Percentiles rank a stretch among this genome's conserved stretches.
Evolutionary conservation across 1,139 yeast genomes (phyloP).

Genomic region (Starmera stellimalicola): DNA sequence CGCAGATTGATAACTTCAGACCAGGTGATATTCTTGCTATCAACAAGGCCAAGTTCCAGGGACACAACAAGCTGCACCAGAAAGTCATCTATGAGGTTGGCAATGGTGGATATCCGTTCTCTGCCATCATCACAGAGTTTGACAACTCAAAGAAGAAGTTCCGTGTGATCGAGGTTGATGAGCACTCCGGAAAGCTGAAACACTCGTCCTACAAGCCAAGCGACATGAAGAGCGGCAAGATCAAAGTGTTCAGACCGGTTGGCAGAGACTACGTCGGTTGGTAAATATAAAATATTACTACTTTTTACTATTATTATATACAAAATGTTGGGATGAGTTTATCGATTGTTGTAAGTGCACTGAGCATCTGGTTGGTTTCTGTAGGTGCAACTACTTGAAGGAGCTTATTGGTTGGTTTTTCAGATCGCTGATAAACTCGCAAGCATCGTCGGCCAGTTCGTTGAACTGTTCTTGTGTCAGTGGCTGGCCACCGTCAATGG

Average conservation of each 20-base stretch:
- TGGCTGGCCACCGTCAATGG: too few species aligned
- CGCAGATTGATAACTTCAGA: slow-evolving; percentile 51
- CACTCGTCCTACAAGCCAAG: slow-evolving; percentile 56
- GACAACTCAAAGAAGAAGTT: slow-evolving; percentile 71
- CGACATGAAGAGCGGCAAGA: slow-evolving; percentile 71
- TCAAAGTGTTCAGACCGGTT: slow-evolving; percentile 68
- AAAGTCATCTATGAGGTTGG: slow-evolving; percentile 42
- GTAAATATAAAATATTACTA: too few species aligned
- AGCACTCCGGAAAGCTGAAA: slow-evolving; percentile 40
- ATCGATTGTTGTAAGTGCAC: too few species aligned
- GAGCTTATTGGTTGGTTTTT: too few species aligned
- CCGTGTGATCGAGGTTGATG: slow-evolving; percentile 56
- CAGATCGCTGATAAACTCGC: slow-evolving; percentile 13
- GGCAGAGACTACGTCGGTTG: slow-evolving; percentile 58
- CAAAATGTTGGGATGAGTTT: too few species aligned
- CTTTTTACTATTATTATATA: too few species aligned
- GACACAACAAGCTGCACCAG: slow-evolving; percentile 51
- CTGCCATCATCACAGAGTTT: slow-evolving; percentile 53
- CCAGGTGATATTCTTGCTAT: slow-evolving; percentile 82
- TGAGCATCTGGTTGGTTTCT: too few species aligned
- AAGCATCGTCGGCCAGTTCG: slow-evolving; percentile 20
- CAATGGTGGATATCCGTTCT: slow-evolving; percentile 29
- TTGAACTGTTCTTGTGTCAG: slow-evolving; percentile 18
- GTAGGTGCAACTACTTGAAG: too few species aligned
- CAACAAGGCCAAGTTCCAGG: slow-evolving; percentile 63